Evolutionary conservation across 2,329 filamentous ascomycete genomes (phyloP).

Genomic region (Colletotrichum gloeosporioides): DNA sequence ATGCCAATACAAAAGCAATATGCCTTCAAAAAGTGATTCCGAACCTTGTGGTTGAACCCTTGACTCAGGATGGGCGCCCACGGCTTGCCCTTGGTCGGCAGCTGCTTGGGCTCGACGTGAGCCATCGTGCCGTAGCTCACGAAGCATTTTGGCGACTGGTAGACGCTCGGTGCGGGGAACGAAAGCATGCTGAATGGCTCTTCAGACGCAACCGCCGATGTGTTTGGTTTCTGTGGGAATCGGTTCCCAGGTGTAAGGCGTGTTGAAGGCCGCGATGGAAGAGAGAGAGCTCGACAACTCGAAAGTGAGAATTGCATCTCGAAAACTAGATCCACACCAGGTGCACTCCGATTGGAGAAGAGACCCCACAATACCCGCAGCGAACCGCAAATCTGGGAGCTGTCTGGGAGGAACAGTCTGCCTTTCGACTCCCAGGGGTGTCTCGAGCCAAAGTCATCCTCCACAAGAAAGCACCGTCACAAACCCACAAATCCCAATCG

Average conservation of each 20-base stretch:
- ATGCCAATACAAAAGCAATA: background rate
- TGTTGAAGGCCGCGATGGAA: background rate
- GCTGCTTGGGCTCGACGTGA: constrained; percentile 74
- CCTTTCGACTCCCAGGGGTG: background rate
- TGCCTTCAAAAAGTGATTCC: background rate
- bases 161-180: constrained; percentile 48
- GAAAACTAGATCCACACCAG: background rate
- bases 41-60: constrained; percentile 72
- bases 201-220: background rate
- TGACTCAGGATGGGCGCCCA: constrained; percentile 73
- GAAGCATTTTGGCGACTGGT: constrained; percentile 71
- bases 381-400: background rate
- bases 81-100: constrained; percentile 75
- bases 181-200: constrained; percentile 45
- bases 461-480: background rate
- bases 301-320: constrained; percentile 8
- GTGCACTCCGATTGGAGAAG: background rate
- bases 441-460: background rate
- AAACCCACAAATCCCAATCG: background rate
- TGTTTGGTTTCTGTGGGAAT: background rate
- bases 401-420: background rate
- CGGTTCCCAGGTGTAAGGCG: background rate
- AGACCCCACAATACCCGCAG: background rate
- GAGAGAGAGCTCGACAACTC: background rate
- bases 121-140: constrained; percentile 73